Evolutionary conservation across 345 rosid genomes (phyloP).

Genomic region (Lumnitzera littorea): DNA sequence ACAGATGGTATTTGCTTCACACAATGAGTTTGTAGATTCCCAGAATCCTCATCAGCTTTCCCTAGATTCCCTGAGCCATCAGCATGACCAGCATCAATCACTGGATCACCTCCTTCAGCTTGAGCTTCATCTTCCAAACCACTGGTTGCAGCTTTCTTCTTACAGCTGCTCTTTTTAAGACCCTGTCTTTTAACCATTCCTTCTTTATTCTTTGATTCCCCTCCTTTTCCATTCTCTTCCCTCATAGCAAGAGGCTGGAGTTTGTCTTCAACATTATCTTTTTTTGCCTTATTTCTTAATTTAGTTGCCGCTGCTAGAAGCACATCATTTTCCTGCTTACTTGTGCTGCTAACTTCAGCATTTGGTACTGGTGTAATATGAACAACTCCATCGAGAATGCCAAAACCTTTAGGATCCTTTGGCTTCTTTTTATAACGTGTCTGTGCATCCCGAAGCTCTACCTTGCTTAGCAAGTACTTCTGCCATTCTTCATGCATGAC

Average conservation of each 20-base stretch:
- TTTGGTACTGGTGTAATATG: conserved; percentile 51
- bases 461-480: conserved; percentile 82
- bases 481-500: conserved; percentile 93
- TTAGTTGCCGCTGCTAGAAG: conserved; percentile 72
- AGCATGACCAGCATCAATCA: conserved; percentile 12
- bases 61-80: conserved; percentile 14
- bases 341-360: conserved; percentile 60
- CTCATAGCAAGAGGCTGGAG: conserved; percentile 27
- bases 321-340: conserved; percentile 72
- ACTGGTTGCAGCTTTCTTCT: conserved; percentile 12
- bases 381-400: conserved; percentile 87
- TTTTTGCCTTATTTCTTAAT: conserved; percentile 43
- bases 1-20: conserved; percentile 57
- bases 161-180: conserved; percentile 20
- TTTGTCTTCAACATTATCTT: conserved; percentile 25
- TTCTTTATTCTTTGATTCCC: conserved; percentile 32
- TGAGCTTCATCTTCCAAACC: conserved; percentile 31
- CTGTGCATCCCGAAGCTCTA: conserved; percentile 57
- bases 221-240: conserved; percentile 30
- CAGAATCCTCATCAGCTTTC: conserved; percentile 16
- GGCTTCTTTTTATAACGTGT: conserved; percentile 69
- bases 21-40: conserved; percentile 5
- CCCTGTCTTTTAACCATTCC: conserved; percentile 18
- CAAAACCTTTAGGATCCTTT: conserved; percentile 80
- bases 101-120: conserved; percentile 21